phyloP scores from a whole-genome alignment of 371 early-diverging fungal species.

The Thermomucor indicae-seudaticae region DNA sequence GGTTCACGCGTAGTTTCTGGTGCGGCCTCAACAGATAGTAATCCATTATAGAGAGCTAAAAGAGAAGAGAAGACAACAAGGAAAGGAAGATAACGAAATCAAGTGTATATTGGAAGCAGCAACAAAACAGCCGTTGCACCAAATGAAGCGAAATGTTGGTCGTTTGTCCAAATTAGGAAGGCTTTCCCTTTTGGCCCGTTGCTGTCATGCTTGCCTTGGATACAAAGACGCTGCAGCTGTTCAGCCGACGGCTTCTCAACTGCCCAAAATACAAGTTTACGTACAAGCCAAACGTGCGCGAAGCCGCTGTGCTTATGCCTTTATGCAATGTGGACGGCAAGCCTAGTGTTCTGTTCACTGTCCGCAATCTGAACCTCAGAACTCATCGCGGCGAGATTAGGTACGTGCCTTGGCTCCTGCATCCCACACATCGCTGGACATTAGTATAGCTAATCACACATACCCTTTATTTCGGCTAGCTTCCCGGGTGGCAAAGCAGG shows the following conservation, averaged over 20 bases:
- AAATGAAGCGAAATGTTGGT: too few species aligned
- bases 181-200: too few species aligned
- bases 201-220: slow-evolving; percentile 12
- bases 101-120: not conserved
- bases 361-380: slow-evolving; percentile 65
- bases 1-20: slow-evolving; percentile 17
- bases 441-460: not conserved
- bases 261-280: slow-evolving; percentile 30
- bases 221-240: slow-evolving; percentile 23
- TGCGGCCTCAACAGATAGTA: slow-evolving; percentile 7
- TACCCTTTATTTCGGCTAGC: slow-evolving; percentile 28
- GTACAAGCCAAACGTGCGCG: slow-evolving; percentile 25
- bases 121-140: not conserved
- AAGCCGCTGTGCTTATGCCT: slow-evolving; percentile 53
- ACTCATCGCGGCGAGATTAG: slow-evolving; percentile 80
- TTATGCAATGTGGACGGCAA: slow-evolving; percentile 62
- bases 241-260: slow-evolving; percentile 34
- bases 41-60: not conserved
- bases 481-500: slow-evolving; percentile 80
- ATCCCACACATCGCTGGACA: not conserved
- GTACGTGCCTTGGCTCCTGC: slow-evolving; percentile 20
- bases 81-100: not conserved
- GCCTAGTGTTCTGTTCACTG: slow-evolving; percentile 78
- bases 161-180: too few species aligned
- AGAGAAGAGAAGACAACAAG: not conserved